phyloP scores from a whole-genome alignment of 768 basidiomycete genomes.

The Auricularia auricula-judae region DNA sequence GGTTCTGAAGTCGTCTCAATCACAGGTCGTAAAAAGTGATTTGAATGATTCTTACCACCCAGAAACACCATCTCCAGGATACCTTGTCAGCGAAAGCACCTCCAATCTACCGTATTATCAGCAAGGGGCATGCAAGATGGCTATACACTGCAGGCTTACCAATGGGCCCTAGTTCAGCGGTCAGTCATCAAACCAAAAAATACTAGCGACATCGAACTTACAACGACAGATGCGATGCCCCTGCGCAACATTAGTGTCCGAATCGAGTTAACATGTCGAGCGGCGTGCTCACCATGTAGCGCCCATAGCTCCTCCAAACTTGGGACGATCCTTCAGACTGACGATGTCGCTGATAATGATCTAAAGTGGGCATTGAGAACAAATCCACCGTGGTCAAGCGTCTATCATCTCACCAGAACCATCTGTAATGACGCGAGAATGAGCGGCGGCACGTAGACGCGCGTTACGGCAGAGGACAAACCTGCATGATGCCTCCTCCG shows the following conservation, averaged over 20 bases:
- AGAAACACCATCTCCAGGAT: slow-evolving; percentile 30
- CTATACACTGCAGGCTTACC: neutral
- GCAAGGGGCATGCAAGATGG: neutral
- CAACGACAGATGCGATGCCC: neutral
- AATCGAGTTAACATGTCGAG: neutral
- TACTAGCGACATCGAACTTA: neutral
- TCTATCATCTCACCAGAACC: too few relatives aligned
- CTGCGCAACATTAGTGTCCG: neutral
- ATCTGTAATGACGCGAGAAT: too few relatives aligned
- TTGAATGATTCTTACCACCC: neutral
- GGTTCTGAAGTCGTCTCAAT: slow-evolving; percentile 1
- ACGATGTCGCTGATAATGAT: slow-evolving; percentile 81
- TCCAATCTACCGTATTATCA: neutral
- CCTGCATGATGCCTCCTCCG: slow-evolving; percentile 66
- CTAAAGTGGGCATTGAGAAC: neutral
- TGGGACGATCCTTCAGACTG: slow-evolving; percentile 67
- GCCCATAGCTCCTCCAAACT: slow-evolving; percentile 64
- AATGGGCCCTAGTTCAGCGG: neutral
- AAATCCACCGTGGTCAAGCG: neutral
- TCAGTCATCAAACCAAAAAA: too few relatives aligned
- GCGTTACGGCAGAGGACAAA: neutral
- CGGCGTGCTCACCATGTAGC: slow-evolving; percentile 57
- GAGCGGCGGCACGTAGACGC: neutral
- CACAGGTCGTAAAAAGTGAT: neutral
- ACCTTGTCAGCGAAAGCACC: slow-evolving; percentile 21